A percentile compares a stretch with the other conserved stretches of the same genome.
These are phyloP conservation scores for Grosmannia huntii DNA, from an alignment of 2,329 filamentous ascomycete genomes.

Conservation along the genomic window DNA sequence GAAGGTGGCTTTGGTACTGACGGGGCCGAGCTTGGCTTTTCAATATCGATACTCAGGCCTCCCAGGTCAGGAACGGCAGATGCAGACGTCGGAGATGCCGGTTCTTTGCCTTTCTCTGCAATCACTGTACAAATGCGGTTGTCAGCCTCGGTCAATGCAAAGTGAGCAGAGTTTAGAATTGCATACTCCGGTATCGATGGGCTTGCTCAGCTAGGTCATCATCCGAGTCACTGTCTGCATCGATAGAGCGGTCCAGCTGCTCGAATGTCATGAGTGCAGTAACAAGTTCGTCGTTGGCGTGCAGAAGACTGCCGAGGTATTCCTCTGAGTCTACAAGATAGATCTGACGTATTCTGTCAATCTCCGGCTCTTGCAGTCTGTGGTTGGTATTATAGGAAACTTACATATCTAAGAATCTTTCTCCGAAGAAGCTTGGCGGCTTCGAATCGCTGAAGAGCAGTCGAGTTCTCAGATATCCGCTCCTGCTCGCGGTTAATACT, in stretches of 20 bases:
- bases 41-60: conserved; percentile 25
- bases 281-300: conserved; percentile 93
- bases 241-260: conserved; percentile 77
- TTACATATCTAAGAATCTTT: conserved; percentile 71
- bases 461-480: conserved; percentile 72
- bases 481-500: conserved; percentile 82
- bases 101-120: conserved; percentile 36
- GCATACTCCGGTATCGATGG: conserved; percentile 46
- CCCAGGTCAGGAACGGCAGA: conserved; percentile 25
- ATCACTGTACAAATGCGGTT: conserved; percentile 28
- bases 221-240: conserved; percentile 59
- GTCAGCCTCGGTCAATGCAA: background rate
- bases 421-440: conserved; percentile 73
- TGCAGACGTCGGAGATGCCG: conserved; percentile 28
- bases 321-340: conserved; percentile 84
- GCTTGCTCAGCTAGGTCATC: conserved; percentile 56
- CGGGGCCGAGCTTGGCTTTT: conserved; percentile 18
- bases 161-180: no score
- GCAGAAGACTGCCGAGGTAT: conserved; percentile 79
- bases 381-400: conserved; percentile 14
- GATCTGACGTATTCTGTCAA: conserved; percentile 38
- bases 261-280: conserved; percentile 88
- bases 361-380: background rate
- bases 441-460: conserved; percentile 68
- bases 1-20: conserved; percentile 20